A percentile compares a stretch with the other conserved stretches of the same genome.
These are phyloP conservation scores for Rehmannia glutinosa DNA, from an alignment of 257 asterid genomes.

Conservation along the genomic window DNA sequence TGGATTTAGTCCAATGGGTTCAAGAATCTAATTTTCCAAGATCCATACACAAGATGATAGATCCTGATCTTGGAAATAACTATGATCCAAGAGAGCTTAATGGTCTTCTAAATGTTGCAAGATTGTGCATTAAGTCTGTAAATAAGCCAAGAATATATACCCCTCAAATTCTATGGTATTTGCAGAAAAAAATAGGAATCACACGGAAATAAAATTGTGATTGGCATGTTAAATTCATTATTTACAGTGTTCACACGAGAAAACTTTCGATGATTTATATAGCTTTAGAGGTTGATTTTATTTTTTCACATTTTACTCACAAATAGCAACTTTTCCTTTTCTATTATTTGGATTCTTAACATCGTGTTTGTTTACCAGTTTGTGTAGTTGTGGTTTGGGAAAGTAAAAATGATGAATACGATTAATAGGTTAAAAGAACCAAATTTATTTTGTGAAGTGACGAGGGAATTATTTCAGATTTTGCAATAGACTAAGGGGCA, in stretches of 20 bases:
- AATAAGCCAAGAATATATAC: slow-evolving; percentile 43
- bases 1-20: slow-evolving; percentile 68
- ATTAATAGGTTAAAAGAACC: no score
- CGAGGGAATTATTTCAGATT: background rate
- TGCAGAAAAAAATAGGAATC: slow-evolving; percentile 62
- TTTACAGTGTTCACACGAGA: background rate
- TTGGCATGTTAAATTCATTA: background rate
- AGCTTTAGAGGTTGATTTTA: no score
- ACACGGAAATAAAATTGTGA: background rate
- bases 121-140: slow-evolving; percentile 55
- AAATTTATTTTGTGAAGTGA: no score
- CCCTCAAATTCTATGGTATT: slow-evolving; percentile 63
- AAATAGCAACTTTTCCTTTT: no score
- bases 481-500: background rate
- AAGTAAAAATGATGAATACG: no score
- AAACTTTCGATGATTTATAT: background rate
- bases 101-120: slow-evolving; percentile 68
- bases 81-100: slow-evolving; percentile 59
- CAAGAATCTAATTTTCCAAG: slow-evolving; percentile 46
- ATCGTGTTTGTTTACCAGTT: no score
- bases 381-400: no score
- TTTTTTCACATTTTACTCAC: no score
- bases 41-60: slow-evolving; percentile 68
- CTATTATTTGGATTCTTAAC: no score
- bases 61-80: slow-evolving; percentile 81